These are phyloP conservation scores for Candida coquimbonensis DNA, from an alignment of 805 yeast genomes.

Conservation along the genomic window DNA sequence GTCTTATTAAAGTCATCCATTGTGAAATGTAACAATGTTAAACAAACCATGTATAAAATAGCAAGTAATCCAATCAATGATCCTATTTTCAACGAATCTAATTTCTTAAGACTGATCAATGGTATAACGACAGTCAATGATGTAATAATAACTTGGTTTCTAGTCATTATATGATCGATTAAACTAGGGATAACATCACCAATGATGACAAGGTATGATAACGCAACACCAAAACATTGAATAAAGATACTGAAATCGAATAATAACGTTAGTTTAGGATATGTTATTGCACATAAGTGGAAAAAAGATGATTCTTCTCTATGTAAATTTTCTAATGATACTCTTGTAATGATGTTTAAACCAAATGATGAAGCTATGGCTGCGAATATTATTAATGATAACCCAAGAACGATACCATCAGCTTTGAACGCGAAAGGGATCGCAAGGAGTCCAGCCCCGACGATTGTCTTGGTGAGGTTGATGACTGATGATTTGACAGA, in stretches of 20 bases:
- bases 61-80: slow-evolving; percentile 64
- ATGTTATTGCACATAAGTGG: slow-evolving; percentile 61
- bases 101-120: slow-evolving; percentile 48
- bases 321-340: slow-evolving; percentile 32
- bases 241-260: slow-evolving; percentile 70
- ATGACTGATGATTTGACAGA: slow-evolving; percentile 45
- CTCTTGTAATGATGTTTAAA: slow-evolving; percentile 51
- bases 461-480: slow-evolving; percentile 66
- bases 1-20: slow-evolving; percentile 36
- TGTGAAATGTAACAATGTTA: slow-evolving; percentile 46
- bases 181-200: slow-evolving; percentile 71
- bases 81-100: slow-evolving; percentile 66
- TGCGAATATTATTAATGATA: slow-evolving; percentile 47
- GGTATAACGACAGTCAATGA: slow-evolving; percentile 55
- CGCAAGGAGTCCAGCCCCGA: slow-evolving; percentile 76
- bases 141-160: slow-evolving; percentile 37
- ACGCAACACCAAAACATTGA: slow-evolving; percentile 75
- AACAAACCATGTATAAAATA: slow-evolving; percentile 51
- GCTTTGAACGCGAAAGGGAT: slow-evolving; percentile 66
- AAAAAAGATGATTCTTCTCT: slow-evolving; percentile 56
- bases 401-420: slow-evolving; percentile 59
- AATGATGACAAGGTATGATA: slow-evolving; percentile 63
- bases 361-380: slow-evolving; percentile 66
- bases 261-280: slow-evolving; percentile 61
- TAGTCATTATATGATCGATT: slow-evolving; percentile 33